Evolutionary conservation across 371 early-diverging fungal genomes (phyloP).

Genomic region (Rhizomucor miehei): DNA sequence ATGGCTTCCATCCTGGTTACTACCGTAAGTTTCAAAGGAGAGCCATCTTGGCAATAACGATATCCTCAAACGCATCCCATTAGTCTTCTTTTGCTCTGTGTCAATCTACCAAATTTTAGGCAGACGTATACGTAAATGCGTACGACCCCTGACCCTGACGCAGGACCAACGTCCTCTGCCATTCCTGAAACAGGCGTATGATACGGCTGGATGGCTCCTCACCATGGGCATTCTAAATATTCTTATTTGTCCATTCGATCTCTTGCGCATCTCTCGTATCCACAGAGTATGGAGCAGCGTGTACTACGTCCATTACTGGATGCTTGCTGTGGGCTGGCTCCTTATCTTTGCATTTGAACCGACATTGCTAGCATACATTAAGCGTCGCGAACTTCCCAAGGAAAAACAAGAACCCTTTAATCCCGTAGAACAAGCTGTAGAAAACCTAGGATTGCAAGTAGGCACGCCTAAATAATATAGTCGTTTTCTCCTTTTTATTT

Average conservation of each 20-base stretch:
- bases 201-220: slow-evolving; percentile 60
- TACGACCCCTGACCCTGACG: slow-evolving; percentile 66
- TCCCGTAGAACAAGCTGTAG: background rate
- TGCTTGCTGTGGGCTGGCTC: slow-evolving; percentile 28
- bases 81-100: slow-evolving; percentile 27
- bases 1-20: slow-evolving; percentile 92
- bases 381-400: background rate
- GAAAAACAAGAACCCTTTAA: background rate
- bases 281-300: slow-evolving; percentile 57
- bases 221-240: slow-evolving; percentile 70
- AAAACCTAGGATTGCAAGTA: background rate
- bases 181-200: slow-evolving; percentile 52
- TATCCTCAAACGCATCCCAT: slow-evolving; percentile 2
- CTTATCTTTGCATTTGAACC: slow-evolving; percentile 14
- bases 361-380: slow-evolving; percentile 15
- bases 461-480: background rate
- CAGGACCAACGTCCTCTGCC: slow-evolving; percentile 30
- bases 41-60: slow-evolving; percentile 19
- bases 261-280: slow-evolving; percentile 56
- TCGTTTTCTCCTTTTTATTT: slow-evolving; percentile 12
- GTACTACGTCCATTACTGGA: slow-evolving; percentile 51
- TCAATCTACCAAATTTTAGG: slow-evolving; percentile 24
- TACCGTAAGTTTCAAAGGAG: slow-evolving; percentile 59
- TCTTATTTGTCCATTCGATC: slow-evolving; percentile 67
- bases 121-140: slow-evolving; percentile 54